Percentiles rank a stretch among this genome's conserved stretches.
Evolutionary conservation across 108 stramenopile genomes (phyloP).

Genomic region (Mediolabrus comicus): DNA sequence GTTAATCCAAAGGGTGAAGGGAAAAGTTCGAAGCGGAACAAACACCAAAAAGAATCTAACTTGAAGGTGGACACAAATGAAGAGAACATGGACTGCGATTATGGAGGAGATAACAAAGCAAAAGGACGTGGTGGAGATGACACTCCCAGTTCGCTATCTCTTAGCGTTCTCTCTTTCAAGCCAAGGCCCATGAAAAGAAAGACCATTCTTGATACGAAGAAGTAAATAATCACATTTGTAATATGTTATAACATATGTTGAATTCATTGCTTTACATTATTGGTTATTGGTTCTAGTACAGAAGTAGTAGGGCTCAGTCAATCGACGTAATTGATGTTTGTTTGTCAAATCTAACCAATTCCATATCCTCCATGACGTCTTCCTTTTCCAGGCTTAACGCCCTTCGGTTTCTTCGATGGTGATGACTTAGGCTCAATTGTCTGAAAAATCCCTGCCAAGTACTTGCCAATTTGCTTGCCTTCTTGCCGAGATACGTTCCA

Average conservation of each 20-base stretch:
- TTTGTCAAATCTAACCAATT: slow-evolving; percentile 55
- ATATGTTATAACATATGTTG: background rate
- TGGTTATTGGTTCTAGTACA: too few relatives aligned
- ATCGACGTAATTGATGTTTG: too few relatives aligned
- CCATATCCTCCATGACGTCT: slow-evolving; percentile 83
- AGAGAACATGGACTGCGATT: slow-evolving; percentile 16
- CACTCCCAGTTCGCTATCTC: slow-evolving; percentile 30
- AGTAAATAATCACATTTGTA: background rate
- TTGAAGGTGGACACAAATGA: slow-evolving; percentile 3
- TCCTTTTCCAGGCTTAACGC: slow-evolving; percentile 76
- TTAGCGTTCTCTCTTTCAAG: slow-evolving; percentile 42
- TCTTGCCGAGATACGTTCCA: slow-evolving; percentile 62
- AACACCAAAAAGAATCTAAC: slow-evolving; percentile 38
- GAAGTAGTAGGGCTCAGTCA: too few relatives aligned
- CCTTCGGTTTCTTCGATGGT: slow-evolving; percentile 58
- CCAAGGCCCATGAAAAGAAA: slow-evolving; percentile 28
- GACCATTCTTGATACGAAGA: slow-evolving; percentile 13
- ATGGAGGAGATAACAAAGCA: background rate
- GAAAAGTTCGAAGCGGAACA: slow-evolving; percentile 63
- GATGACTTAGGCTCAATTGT: slow-evolving; percentile 47
- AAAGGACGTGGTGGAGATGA: background rate
- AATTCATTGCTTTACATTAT: background rate
- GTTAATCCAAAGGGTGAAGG: slow-evolving; percentile 79
- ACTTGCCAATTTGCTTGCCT: slow-evolving; percentile 73
- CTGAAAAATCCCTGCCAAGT: slow-evolving; percentile 53